Percentiles rank a stretch among this genome's conserved stretches.
phyloP scores from a whole-genome alignment of 352 stramenopile genomes.

The Globisporangium abappressorium region DNA sequence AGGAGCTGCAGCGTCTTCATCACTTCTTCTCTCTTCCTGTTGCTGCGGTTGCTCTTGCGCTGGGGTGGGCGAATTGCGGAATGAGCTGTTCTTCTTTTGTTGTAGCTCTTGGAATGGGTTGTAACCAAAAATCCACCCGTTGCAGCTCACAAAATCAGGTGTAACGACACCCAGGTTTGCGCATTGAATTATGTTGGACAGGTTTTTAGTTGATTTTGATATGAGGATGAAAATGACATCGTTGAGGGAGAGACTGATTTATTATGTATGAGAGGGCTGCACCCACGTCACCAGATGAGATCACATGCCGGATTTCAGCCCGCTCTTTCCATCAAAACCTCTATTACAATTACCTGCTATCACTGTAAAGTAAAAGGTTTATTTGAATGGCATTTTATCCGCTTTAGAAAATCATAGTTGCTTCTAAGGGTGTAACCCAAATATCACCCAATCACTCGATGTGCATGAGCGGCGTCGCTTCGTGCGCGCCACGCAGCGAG shows the following conservation, averaged over 20 bases:
- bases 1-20: slow-evolving; percentile 20
- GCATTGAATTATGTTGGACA: neutral
- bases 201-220: neutral
- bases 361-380: too few relatives aligned
- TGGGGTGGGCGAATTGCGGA: slow-evolving; percentile 8
- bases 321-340: too few relatives aligned
- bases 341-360: too few relatives aligned
- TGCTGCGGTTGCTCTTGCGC: neutral
- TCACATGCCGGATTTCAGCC: too few relatives aligned
- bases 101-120: neutral
- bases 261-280: neutral
- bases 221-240: neutral
- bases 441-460: neutral
- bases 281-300: neutral
- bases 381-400: too few relatives aligned
- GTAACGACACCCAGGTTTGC: neutral
- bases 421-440: neutral
- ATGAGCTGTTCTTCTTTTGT: slow-evolving; percentile 1
- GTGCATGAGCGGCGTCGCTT: slow-evolving; percentile 18
- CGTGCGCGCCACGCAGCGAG: slow-evolving; percentile 5
- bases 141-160: slow-evolving; percentile 5
- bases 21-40: neutral
- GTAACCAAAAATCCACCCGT: slow-evolving; percentile 9
- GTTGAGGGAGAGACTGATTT: neutral
- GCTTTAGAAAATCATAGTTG: too few relatives aligned